phyloP scores from a whole-genome alignment of 805 yeast species.

The Torulaspora gathmanii region DNA sequence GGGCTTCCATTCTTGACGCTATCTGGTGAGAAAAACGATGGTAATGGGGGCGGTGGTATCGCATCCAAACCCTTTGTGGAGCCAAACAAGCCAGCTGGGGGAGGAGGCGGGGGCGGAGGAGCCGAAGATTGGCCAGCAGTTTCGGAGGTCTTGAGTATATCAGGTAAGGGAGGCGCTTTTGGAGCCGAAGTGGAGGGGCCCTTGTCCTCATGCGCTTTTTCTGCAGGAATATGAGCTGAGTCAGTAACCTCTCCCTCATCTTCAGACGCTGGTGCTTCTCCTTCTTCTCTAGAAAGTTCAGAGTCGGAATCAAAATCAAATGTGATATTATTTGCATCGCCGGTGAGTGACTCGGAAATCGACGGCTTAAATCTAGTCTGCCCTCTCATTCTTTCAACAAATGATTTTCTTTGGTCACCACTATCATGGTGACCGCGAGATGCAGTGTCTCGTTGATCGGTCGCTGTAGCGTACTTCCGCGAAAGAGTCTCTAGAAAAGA shows the following conservation, averaged over 20 bases:
- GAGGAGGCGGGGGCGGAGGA: conserved; percentile 23
- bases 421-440: background rate
- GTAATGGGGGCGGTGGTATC: conserved; percentile 4
- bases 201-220: background rate
- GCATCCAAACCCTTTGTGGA: background rate
- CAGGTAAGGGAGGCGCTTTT: conserved; percentile 28
- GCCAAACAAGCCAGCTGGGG: conserved; percentile 15
- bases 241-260: background rate
- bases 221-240: too few species aligned
- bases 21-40: too few species aligned
- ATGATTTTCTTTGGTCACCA: conserved; percentile 22
- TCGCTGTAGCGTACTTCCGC: conserved; percentile 34
- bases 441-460: background rate
- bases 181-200: conserved; percentile 13
- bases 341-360: background rate
- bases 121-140: conserved; percentile 13
- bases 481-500: conserved; percentile 34
- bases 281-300: background rate
- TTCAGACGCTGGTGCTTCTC: background rate
- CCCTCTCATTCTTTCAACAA: conserved; percentile 32
- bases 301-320: background rate
- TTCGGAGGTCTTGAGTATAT: background rate
- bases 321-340: background rate
- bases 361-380: conserved; percentile 20
- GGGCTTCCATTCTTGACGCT: background rate